Base-by-base conservation (phyloP, 2,329 filamentous ascomycete genomes). In the Colletotrichum eremochloae region DNA sequence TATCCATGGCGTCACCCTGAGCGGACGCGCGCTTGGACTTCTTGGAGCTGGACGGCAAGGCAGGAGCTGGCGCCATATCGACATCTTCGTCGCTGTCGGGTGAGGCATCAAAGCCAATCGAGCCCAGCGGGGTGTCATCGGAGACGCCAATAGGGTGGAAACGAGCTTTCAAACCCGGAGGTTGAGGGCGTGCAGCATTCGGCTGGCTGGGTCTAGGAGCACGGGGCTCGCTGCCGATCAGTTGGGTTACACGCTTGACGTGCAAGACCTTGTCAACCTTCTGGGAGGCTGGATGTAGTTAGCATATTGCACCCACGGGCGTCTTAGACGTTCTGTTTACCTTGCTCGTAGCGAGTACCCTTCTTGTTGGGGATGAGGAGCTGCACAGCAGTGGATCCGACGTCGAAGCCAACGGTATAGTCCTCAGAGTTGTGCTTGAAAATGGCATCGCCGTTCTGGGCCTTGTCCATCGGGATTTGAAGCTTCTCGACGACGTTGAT, bases 401-500 rank as follows among this genome's bases (percentile, higher is more conserved):
- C 82, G 69, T 91, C 87, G 18, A 89, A 83, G 36, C 86, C 84
- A 71, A 91, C 83, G 53, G 87, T 87, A 77, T 94, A 95, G 63
- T 90, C 86, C 61, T 89, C 85, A 4, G 89, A 91, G 36, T 90
- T 86, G 78, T 94, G 87, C 14, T 85, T 87, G n/a, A 94, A 82
- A 18, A 93, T 81, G 5, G 87, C 76, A 46, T 88, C 84, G 18
- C 86, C 88, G 2, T 85, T 82, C 71, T 86, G 82, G 2, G 87
- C 86, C 64, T 87, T 85, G 68, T 90, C 87, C 76, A 89, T 79
- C 12, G 86, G 86, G 53, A 94, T 87, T 48, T 91, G 87, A 73
- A 94, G 83, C 74, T 91, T 86, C 78, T 90, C 88, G 58, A 95
- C 82, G 1, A 92, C 86, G 14, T 88, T 89, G 68, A 95, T 86